Percentiles rank a stretch among this genome's conserved stretches.
These are phyloP conservation scores for Beta macrorhiza DNA, from an alignment of 179 eudicot genomes.

Conservation along the genomic window DNA sequence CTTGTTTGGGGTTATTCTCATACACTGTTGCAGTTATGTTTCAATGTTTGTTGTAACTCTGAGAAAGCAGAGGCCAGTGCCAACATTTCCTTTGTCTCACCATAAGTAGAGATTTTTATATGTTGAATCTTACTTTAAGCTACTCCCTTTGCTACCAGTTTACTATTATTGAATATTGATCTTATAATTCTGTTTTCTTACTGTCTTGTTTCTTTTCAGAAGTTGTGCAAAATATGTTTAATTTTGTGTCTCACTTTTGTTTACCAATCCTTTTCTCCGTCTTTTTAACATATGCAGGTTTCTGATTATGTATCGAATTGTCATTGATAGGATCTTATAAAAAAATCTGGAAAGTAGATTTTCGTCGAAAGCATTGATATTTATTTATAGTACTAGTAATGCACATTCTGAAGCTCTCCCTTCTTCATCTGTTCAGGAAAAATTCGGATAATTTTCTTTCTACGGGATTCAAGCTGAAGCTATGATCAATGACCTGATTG, in stretches of 20 bases:
- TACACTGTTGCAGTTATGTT: neutral
- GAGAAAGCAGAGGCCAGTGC: neutral
- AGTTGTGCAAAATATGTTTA: no score
- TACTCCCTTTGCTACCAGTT: no score
- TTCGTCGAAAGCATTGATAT: neutral
- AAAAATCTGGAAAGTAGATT: neutral
- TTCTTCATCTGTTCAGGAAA: conserved; percentile 16
- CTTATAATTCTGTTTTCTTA: no score
- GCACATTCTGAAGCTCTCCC: conserved; percentile 11
- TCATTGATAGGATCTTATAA: no score
- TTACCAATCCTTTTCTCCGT: no score
- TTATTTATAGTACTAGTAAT: neutral
- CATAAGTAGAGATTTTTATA: neutral
- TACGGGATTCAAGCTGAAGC: conserved; percentile 26
- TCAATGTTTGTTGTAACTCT: neutral
- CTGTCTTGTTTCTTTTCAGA: no score
- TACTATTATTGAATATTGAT: no score
- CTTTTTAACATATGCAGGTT: no score
- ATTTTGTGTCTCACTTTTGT: no score
- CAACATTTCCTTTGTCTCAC: neutral
- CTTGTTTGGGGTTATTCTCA: neutral
- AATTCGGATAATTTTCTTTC: conserved; percentile 23
- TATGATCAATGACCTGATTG: conserved; percentile 4
- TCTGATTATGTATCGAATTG: no score
- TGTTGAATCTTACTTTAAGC: neutral